A percentile compares a stretch with the other conserved stretches of the same genome.
Conservation (phyloP, 2,329 filamentous ascomycete genomes). For the Thermoascus crustaceus region DNA sequence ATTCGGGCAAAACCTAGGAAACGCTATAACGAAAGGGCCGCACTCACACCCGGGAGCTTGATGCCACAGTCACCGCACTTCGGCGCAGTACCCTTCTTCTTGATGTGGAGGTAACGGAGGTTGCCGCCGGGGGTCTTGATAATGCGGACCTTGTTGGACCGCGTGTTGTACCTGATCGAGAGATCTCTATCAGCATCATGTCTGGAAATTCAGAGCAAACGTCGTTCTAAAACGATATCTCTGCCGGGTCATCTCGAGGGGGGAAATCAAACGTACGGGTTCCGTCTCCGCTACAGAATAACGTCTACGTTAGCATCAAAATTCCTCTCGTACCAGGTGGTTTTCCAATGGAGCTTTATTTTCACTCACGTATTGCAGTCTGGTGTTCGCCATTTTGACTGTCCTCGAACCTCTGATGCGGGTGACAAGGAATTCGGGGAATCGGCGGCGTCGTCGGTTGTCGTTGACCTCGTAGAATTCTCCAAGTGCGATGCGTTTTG, state of each 20-base stretch:
- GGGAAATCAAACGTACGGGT: slow-evolving; percentile 56
- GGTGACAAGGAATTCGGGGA: slow-evolving; percentile 31
- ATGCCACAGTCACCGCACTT: slow-evolving; percentile 99
- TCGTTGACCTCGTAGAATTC: slow-evolving; percentile 35
- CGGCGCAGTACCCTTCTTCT: slow-evolving; percentile 96
- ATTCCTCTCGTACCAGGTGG: no score
- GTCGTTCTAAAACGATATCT: not conserved
- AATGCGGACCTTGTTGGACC: slow-evolving; percentile 91
- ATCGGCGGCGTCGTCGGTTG: slow-evolving; percentile 34
- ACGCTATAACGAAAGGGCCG: slow-evolving; percentile 13
- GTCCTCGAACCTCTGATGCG: slow-evolving; percentile 34
- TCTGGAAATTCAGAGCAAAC: slow-evolving; percentile 7
- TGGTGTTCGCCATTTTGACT: slow-evolving; percentile 46
- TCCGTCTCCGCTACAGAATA: slow-evolving; percentile 58
- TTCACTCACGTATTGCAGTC: slow-evolving; percentile 42
- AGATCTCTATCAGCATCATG: slow-evolving; percentile 26
- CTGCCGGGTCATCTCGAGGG: slow-evolving; percentile 3
- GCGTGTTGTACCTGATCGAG: slow-evolving; percentile 81
- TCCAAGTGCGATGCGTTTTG: slow-evolving; percentile 33
- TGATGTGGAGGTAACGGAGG: slow-evolving; percentile 95
- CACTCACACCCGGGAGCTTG: slow-evolving; percentile 96
- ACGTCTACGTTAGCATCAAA: slow-evolving; percentile 23
- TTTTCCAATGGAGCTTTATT: no score
- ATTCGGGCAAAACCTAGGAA: not conserved
- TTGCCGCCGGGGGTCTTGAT: slow-evolving; percentile 95